Conservation (phyloP, 2,329 filamentous ascomycete species). For the Amauroascus niger region DNA sequence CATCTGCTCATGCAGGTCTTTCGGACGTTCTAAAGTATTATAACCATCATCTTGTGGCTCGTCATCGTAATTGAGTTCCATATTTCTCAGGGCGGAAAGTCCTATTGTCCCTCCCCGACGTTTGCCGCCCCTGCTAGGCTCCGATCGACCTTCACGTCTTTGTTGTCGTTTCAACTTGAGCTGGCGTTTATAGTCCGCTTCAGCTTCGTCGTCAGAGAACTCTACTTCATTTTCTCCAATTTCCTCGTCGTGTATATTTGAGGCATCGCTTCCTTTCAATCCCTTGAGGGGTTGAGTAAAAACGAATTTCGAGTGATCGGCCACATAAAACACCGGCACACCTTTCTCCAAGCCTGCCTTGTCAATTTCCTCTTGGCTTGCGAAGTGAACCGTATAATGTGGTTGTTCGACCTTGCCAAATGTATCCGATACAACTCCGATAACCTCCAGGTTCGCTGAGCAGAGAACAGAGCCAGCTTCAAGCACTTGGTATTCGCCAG, state of each 20-base stretch:
- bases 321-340: conserved; percentile 67
- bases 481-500: conserved; percentile 75
- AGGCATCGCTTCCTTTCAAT: conserved; percentile 83
- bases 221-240: conserved; percentile 76
- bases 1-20: conserved; percentile 49
- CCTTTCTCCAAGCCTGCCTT: conserved; percentile 59
- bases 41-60: conserved; percentile 48
- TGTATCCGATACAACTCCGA: conserved; percentile 76
- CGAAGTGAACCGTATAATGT: conserved; percentile 72
- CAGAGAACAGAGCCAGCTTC: conserved; percentile 79
- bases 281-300: conserved; percentile 74
- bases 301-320: conserved; percentile 68
- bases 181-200: conserved; percentile 67
- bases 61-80: conserved; percentile 58
- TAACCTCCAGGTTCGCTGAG: conserved; percentile 60
- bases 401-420: conserved; percentile 79
- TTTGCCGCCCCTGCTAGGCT: conserved; percentile 32
- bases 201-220: conserved; percentile 93
- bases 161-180: conserved; percentile 57
- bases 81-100: conserved; percentile 32
- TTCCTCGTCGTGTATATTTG: conserved; percentile 91
- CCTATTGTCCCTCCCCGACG: conserved; percentile 27
- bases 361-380: conserved; percentile 56
- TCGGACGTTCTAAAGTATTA: conserved; percentile 59
- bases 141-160: conserved; percentile 42